Percentiles rank a stretch among this genome's conserved stretches.
Evolutionary conservation across 148 eudicot genomes (phyloP).

Genomic region (Nyssa sinensis): DNA sequence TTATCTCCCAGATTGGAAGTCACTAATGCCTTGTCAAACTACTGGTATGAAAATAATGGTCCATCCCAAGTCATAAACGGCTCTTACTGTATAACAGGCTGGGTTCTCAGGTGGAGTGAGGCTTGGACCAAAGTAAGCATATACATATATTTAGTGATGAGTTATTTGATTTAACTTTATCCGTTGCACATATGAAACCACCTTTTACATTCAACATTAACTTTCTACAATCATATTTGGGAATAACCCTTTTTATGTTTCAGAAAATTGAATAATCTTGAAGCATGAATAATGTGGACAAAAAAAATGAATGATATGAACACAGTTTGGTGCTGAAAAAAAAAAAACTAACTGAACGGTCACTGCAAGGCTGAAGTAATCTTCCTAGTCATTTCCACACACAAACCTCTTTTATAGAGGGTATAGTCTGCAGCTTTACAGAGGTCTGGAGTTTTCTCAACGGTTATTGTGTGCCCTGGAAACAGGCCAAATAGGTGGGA

Average conservation of each 20-base stretch:
- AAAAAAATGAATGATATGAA: neutral
- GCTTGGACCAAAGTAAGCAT: no score
- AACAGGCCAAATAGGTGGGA: conserved; percentile 85
- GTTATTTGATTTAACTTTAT: no score
- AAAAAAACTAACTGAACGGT: neutral
- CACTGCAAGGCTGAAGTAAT: neutral
- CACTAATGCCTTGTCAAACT: no score
- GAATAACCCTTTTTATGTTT: neutral
- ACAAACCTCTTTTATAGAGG: conserved; percentile 59
- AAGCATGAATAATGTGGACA: neutral
- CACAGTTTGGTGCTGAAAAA: neutral
- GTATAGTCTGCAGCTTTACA: conserved; percentile 73
- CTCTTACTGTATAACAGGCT: no score
- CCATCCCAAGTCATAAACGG: no score
- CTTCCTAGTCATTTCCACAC: neutral
- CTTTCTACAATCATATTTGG: no score
- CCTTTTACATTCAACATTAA: no score
- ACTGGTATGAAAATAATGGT: no score
- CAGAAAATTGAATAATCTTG: neutral
- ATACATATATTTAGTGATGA: no score
- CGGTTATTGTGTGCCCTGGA: conserved; percentile 77
- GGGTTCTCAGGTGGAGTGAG: no score
- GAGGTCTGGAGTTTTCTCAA: conserved; percentile 63
- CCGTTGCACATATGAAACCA: no score
- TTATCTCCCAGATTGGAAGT: no score